Evolutionary conservation across 768 basidiomycete genomes (phyloP), one percentile per base, ranked within the genome.

Genomic region (Tricholomella constricta): DNA sequence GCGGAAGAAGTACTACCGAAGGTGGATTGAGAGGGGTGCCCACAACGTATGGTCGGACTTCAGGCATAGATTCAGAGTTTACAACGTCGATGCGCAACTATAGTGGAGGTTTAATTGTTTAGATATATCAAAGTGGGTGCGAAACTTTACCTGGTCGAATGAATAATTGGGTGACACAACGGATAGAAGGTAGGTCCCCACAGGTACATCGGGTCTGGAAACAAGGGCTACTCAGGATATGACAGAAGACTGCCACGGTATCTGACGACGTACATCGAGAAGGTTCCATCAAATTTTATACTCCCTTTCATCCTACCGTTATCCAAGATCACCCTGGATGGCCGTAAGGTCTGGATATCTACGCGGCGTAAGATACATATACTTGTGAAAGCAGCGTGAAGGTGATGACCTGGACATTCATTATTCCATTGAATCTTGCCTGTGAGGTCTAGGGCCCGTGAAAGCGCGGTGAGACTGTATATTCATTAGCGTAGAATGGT

Each of bases 381-480:
- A 31, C 10, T 29, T 9, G 12, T 42, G 14, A 11, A 20, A 14
- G 27, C 19, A 37, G 26, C 19, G 41, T 12, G 43, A 41, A 37
- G 3, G 27, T 29, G 23, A 70, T 48, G 48, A 89, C 89, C 73
- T 37, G 77, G 72, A 72, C 88, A 90, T 7, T 83, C 56, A n/a
- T 82, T 80, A 66, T 87, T 91, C 86, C 87, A 90, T 41, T 78
- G 73, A 10, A 92, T 69, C 44, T 74, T 77, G 58, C 90, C 90
- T 3, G 69, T 61, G 42, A 92, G 60, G 62, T 89, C 85, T 7
- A 83, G 56, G 10, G 83, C 82, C 52, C 58, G 59, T 47, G 67
- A 69, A 14, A 70, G 55, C 17, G 70, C 65, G 42, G 66, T 37
- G 37, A 66, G 58, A 25, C 37, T 60, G 51, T 44, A 29, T 53